Evolutionary conservation across 2,329 filamentous ascomycete species (phyloP).

Genomic region (Aspergillus sp.): DNA sequence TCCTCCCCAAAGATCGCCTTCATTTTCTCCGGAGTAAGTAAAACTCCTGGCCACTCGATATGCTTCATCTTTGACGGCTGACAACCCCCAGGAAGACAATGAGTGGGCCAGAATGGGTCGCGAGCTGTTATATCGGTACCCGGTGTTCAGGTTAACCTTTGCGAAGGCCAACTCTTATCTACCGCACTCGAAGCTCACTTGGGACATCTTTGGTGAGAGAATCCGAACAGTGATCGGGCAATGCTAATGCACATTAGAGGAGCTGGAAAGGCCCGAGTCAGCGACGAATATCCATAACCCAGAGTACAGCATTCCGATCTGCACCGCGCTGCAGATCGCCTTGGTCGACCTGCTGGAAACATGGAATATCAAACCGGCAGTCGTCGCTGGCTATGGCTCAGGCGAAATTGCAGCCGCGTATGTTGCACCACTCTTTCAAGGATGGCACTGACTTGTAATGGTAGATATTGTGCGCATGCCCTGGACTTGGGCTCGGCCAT

Average conservation of each 20-base stretch:
- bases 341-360: slow-evolving; percentile 20
- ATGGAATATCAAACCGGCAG: slow-evolving; percentile 14
- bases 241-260: slow-evolving; percentile 17
- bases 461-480: neutral
- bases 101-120: slow-evolving; percentile 6
- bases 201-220: neutral
- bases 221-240: neutral
- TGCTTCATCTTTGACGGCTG: neutral
- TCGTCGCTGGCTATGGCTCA: slow-evolving; percentile 22
- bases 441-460: neutral
- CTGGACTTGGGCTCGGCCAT: neutral
- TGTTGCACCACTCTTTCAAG: neutral
- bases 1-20: slow-evolving; percentile 17
- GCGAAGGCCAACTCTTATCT: slow-evolving; percentile 8
- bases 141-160: slow-evolving; percentile 12
- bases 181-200: neutral
- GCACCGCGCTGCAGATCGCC: slow-evolving; percentile 22
- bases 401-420: slow-evolving; percentile 38
- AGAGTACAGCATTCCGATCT: slow-evolving; percentile 20
- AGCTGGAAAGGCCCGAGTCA: slow-evolving; percentile 12
- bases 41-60: slow-evolving; percentile 14
- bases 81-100: neutral
- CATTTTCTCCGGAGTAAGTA: slow-evolving; percentile 29
- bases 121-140: slow-evolving; percentile 11
- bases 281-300: slow-evolving; percentile 13